Evolutionary conservation across 768 basidiomycete genomes (phyloP).

Genomic region (Clitopilus passeckerianus): DNA sequence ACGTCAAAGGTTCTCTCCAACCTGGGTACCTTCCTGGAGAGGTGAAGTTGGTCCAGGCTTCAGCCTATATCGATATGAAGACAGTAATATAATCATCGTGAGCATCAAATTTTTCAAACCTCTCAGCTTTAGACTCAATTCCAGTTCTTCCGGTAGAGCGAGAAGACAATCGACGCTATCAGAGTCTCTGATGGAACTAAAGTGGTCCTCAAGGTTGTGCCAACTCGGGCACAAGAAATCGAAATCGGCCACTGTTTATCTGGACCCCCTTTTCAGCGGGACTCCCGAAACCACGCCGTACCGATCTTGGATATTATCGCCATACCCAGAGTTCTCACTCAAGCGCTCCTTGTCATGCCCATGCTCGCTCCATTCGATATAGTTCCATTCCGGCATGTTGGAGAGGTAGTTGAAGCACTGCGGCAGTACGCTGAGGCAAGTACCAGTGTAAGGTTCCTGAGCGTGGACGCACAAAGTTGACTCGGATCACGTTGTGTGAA

Average conservation of each 20-base stretch:
- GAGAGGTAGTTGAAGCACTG: slow-evolving; percentile 8
- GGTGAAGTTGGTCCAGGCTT: too few relatives aligned
- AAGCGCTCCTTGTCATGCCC: slow-evolving; percentile 9
- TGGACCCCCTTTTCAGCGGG: neutral
- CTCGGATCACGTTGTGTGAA: neutral
- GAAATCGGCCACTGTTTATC: slow-evolving; percentile 1
- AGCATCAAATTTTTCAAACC: too few relatives aligned
- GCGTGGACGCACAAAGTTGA: too few relatives aligned
- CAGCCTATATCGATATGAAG: too few relatives aligned
- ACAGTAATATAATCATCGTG: too few relatives aligned
- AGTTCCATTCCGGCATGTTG: slow-evolving; percentile 8
- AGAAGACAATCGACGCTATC: slow-evolving; percentile 4
- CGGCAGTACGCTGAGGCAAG: slow-evolving; percentile 9
- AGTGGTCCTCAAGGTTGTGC: slow-evolving; percentile 10
- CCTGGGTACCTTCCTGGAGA: too few relatives aligned
- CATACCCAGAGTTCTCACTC: slow-evolving; percentile 5
- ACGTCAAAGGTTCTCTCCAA: too few relatives aligned
- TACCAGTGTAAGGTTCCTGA: neutral
- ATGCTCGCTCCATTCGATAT: neutral
- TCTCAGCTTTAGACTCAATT: too few relatives aligned
- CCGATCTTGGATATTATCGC: slow-evolving; percentile 9
- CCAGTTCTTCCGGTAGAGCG: neutral
- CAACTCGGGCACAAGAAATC: slow-evolving; percentile 5
- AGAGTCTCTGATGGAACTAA: slow-evolving; percentile 3
- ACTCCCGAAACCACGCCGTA: slow-evolving; percentile 7